Evolutionary conservation across 2,329 filamentous ascomycete genomes (phyloP), one percentile per base, ranked within the genome.

Genomic region (Corniculantispora saksenae): DNA sequence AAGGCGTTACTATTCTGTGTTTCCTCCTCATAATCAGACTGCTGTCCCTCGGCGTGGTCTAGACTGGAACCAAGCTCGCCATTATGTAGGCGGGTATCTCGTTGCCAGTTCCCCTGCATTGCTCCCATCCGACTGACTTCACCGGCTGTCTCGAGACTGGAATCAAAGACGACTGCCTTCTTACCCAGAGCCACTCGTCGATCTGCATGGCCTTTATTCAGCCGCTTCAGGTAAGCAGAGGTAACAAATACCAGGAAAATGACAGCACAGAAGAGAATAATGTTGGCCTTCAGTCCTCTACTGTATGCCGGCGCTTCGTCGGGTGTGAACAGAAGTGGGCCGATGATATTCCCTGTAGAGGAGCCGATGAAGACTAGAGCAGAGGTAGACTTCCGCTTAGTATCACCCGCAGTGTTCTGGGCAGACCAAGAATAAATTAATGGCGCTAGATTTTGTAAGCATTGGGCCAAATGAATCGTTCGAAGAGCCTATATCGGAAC

Each of bases 401-500:
- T 91, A 71, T 91, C 88, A 1, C 89, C 89, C 0, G 85, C 89
- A 0, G 89, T 89, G 68, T 89, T 89, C 66, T 86, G 84, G 2
- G 84, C 80, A 1, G 84, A 85, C 85, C 85, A 88, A 0, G 84
- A 84, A 68, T 86, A 88, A 48, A 89, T 84, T 35, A 89, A 75
- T 0, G 86, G 87, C 3, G 87, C 76, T 76, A 15, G 64, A 25
- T 1, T 17, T 45, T 12, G 40, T 74, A 45, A 72, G 61, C 72
- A 32, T 71, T 70, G 4, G 81, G 83, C 0, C 71, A 79, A 82
- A 1, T 3, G 62, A 84, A 85, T 0, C 81, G 83, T 3, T 81
- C 80, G 53, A 83, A 82, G 1, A n/a, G n/a, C n/a, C n/a, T n/a
- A 3, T 12, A 38, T 21, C 29, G 8, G 13, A n/a, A 67, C 74